Base-by-base conservation (phyloP, 371 early-diverging fungal species). In the Fennellomyces sp. region DNA sequence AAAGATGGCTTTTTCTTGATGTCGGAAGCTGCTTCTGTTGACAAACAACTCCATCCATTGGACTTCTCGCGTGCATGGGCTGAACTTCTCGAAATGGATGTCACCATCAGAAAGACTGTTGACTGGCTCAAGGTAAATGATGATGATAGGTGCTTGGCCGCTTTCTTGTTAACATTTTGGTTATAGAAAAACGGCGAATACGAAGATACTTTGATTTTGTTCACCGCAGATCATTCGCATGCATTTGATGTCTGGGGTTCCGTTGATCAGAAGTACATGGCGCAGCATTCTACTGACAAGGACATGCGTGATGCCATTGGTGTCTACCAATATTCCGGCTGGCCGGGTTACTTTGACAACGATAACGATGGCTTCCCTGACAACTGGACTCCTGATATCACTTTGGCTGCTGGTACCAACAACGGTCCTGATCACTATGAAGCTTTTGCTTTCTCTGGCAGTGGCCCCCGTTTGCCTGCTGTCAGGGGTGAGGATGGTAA, bases 201-300 rank as follows among this genome's bases (percentile, higher is more conserved):
- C 58, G 83, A 83, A 60, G 77, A 86, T 65, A 91, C 91, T 52
- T 73, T 85, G 64, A 85, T 91, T 66, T 60, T 88, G 41, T 73
- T 87, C 52, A 91, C 91, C 45, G 87, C 90, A 45, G 91, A 91
- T 63, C 91, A 91, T 60, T 74, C 82, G 36, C 91, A 91, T 55
- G 86, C 76, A 21, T 91, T 83, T 69, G 91, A 89, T 64, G 87
- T 88, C 63, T 88, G 78, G 71, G 91, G 90, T 19, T 75, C 88
- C 30, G 87, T 91, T 38, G 89, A 89, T 65, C 64, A 58, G 23
- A 45, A 60, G 11, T 70, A 70, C 31, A 69, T 75, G 31, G 63
- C 45, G 12, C 58, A 57, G 23, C 52, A 48, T 11, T 42, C 48
- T n/a, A 70, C 33, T 10, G 56, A 63, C 10, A 69, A 66, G 29